Evolutionary conservation across 495 filamentous ascomycete species (phyloP).

Genomic region (Aspergillus conjunctus): DNA sequence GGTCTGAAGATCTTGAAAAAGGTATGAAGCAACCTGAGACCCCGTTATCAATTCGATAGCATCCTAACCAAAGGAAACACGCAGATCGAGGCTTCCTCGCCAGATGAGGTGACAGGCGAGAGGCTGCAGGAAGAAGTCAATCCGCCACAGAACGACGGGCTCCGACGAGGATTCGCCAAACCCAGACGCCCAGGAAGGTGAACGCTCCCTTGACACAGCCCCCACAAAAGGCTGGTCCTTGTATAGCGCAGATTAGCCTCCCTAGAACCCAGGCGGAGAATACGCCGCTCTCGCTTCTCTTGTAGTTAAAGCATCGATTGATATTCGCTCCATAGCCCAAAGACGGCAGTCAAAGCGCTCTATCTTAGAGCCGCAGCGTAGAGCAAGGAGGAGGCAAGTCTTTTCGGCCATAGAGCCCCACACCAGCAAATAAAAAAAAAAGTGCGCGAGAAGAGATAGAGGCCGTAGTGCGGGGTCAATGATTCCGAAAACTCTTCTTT

Average conservation of each 20-base stretch:
- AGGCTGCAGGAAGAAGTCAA: constrained; percentile 74
- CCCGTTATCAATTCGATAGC: constrained; percentile 10
- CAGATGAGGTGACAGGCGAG: constrained; percentile 77
- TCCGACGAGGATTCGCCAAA: constrained; percentile 74
- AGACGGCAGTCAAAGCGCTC: not conserved
- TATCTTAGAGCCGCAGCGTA: not conserved
- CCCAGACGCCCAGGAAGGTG: constrained; percentile 83
- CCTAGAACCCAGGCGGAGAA: constrained; percentile 1
- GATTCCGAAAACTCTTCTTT: constrained; percentile 75
- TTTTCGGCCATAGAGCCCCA: not conserved
- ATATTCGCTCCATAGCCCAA: constrained; percentile 8
- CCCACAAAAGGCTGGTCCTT: not conserved
- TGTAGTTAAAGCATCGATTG: constrained; percentile 21
- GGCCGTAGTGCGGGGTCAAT: constrained; percentile 42
- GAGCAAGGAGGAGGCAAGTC: not conserved
- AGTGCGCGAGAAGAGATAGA: constrained; percentile 12
- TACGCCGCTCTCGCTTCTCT: constrained; percentile 12
- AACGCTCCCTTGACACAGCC: constrained; percentile 11
- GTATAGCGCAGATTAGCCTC: constrained; percentile 3
- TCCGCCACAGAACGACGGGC: constrained; percentile 61
- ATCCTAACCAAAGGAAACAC: constrained; percentile 18
- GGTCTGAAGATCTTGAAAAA: constrained; percentile 77
- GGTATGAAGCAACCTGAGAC: constrained; percentile 37
- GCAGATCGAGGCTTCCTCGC: constrained; percentile 65
- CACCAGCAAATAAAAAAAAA: not conserved